phyloP scores from a whole-genome alignment of 192 early-diverging fungal species.

The Backusella tuberculispora region DNA sequence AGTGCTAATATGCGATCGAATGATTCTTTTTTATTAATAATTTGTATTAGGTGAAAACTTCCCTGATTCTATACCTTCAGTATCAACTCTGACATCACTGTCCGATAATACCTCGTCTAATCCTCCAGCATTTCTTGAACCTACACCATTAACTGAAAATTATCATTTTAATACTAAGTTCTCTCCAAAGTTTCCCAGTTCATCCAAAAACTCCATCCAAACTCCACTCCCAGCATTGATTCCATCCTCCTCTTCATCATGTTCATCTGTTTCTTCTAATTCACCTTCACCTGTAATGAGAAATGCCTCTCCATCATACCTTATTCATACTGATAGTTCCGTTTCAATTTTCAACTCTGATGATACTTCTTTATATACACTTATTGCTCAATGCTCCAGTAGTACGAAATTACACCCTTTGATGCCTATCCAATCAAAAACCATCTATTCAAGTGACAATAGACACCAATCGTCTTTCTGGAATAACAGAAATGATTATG shows the following conservation, averaged over 20 bases:
- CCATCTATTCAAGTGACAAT: not conserved
- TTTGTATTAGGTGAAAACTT: not conserved
- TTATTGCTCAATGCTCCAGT: not conserved
- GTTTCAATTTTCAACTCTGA: not conserved
- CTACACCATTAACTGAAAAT: not conserved
- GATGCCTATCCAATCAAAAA: not conserved
- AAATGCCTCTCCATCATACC: not conserved
- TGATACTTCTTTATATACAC: not conserved
- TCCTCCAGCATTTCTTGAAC: constrained; percentile 8
- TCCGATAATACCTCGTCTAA: not conserved
- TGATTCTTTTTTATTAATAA: not conserved
- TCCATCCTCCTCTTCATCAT: not conserved
- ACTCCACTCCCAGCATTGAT: not conserved
- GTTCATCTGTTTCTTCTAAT: constrained; percentile 1
- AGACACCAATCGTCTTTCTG: not conserved
- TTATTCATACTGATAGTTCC: not conserved
- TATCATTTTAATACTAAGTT: not conserved
- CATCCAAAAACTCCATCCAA: not conserved
- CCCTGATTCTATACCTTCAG: not conserved
- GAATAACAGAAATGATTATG: not conserved
- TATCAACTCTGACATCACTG: not conserved
- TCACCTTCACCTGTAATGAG: not conserved
- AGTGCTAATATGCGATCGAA: not conserved
- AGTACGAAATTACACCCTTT: not conserved
- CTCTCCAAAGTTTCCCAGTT: not conserved